Evolutionary conservation across 2,329 filamentous ascomycete genomes (phyloP), one percentile per base, ranked within the genome.

Genomic region (Talaromyces sp.): DNA sequence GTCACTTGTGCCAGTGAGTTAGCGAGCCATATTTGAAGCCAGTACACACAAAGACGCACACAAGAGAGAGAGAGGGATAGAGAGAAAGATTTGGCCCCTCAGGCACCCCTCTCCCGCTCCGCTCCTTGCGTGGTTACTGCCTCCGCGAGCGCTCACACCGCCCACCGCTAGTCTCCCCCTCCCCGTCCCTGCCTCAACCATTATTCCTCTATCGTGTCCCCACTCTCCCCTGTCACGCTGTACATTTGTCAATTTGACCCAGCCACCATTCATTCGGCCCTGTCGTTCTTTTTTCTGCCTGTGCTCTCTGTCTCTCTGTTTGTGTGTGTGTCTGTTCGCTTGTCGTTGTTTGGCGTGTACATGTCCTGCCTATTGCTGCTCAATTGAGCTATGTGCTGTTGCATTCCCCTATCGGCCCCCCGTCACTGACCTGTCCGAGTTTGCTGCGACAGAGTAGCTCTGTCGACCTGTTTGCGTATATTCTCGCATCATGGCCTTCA

Each of bases 401-500:
- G 48, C 17, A 50, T 24, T 24, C 43, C 10, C 43, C 43, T 50
- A 21, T 29, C n/a, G 38, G 38, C 29, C 19, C 19, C 43, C 7
- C 43, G 12, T 38, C 51, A 56, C 59, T 61, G 29, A 61, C 59
- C 54, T 58, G 59, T 51, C 50, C 31, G 56, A 26, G 46, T n/a
- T 31, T 21, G 46, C 27, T 35, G 55, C 10, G 41, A 24, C 6
- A 9, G 3, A 12, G 43, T 46, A 24, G 17, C 43, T 58, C 46
- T 57, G 11, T 29, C 21, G 24, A 14, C 43, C 56, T 56, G 56
- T 59, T 21, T 53, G 26, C 57, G 27, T 57, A 59, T 48, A 35
- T 53, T 11, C 24, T 11, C 65, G 14, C 52, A 77, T 65, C 67
- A 89, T 89, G 87, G 84, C 86, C 66, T 88, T 84, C 77, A 84